Conservation (phyloP, 1,284 basidiomycete species). For the Tausonia pullulans region DNA sequence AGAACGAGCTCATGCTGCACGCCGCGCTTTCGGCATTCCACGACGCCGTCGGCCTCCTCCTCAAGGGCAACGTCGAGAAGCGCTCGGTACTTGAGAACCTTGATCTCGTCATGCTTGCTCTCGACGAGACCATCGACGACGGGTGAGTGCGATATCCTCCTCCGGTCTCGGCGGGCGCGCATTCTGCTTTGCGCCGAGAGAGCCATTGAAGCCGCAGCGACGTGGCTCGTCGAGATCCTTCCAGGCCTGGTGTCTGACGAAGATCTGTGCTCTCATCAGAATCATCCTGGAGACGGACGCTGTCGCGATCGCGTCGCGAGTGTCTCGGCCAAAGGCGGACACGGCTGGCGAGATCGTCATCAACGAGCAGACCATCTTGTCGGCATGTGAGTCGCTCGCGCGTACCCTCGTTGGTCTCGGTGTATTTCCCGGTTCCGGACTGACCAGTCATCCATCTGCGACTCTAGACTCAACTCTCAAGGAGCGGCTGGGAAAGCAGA, state of each 20-base stretch:
- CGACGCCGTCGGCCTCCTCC: slow-evolving; percentile 73
- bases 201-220: background rate
- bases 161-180: background rate
- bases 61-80: slow-evolving; percentile 92
- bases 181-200: background rate
- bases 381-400: slow-evolving; percentile 42
- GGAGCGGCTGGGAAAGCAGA: slow-evolving; percentile 59
- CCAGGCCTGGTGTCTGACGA: no score
- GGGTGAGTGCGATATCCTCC: slow-evolving; percentile 55
- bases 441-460: background rate
- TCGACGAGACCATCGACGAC: slow-evolving; percentile 97
- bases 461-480: slow-evolving; percentile 62
- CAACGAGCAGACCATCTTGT: slow-evolving; percentile 94
- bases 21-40: slow-evolving; percentile 69
- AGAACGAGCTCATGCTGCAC: slow-evolving; percentile 96
- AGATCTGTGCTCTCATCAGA: slow-evolving; percentile 37
- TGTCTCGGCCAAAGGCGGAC: slow-evolving; percentile 84
- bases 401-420: background rate
- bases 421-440: background rate
- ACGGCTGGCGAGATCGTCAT: slow-evolving; percentile 85
- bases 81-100: slow-evolving; percentile 87
- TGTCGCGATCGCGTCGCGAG: slow-evolving; percentile 85
- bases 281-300: slow-evolving; percentile 97
- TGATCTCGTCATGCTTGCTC: slow-evolving; percentile 80
- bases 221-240: background rate